phyloP scores from a whole-genome alignment of 2,329 filamentous ascomycete species.

The Claviceps monticola region DNA sequence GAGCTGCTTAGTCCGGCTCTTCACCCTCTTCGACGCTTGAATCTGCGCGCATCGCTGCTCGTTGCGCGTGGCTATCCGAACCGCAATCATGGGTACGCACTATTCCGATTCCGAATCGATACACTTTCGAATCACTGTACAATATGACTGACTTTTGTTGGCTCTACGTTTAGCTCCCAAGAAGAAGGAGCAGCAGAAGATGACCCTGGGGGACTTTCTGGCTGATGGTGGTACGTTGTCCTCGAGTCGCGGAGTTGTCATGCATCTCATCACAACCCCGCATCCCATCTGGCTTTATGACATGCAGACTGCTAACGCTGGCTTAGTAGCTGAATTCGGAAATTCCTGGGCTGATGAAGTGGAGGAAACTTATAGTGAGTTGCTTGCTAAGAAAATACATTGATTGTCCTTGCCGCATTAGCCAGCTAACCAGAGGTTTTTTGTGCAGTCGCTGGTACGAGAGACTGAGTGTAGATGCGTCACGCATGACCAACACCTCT shows the following conservation, averaged over 20 bases:
- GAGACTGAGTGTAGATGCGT: not conserved
- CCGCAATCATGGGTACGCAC: conserved; percentile 49
- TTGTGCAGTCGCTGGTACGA: conserved; percentile 22
- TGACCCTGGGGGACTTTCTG: conserved; percentile 95
- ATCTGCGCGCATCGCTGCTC: conserved; percentile 27
- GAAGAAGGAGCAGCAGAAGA: conserved; percentile 89
- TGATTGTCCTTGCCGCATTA: not conserved
- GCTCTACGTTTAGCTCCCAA: conserved; percentile 65
- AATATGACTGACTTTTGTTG: conserved; percentile 4
- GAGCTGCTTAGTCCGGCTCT: conserved; percentile 14
- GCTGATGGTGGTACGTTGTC: conserved; percentile 64
- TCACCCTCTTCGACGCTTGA: conserved; percentile 6
- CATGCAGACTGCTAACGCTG: not conserved
- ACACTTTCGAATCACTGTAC: not conserved
- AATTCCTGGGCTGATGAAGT: conserved; percentile 98
- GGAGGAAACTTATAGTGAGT: conserved; percentile 73
- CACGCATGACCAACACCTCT: not conserved
- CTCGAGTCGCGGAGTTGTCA: conserved; percentile 6
- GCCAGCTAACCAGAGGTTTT: conserved; percentile 13
- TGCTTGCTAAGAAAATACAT: conserved; percentile 4
- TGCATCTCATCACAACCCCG: conserved; percentile 9
- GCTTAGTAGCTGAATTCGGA: conserved; percentile 27
- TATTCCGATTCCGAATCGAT: not conserved
- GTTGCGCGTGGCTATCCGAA: conserved; percentile 32
- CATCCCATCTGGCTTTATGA: conserved; percentile 9